A percentile compares a stretch with the other conserved stretches of the same genome.
phyloP scores from a whole-genome alignment of 176 grass and related monocot genomes.

The Avena eriantha region DNA sequence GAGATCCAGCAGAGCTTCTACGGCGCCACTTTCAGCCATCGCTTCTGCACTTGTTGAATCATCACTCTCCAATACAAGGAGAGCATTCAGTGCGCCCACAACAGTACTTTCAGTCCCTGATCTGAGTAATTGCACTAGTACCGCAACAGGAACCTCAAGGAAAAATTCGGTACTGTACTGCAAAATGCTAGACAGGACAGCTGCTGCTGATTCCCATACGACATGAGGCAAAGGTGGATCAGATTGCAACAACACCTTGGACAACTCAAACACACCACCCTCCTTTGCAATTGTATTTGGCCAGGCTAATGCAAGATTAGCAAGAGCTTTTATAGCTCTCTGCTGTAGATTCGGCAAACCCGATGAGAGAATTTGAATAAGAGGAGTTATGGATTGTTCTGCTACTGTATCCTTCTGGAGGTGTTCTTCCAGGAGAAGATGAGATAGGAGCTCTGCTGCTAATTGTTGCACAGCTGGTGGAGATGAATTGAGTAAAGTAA shows the following conservation, averaged over 20 bases:
- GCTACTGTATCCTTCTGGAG: constrained; percentile 90
- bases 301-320: constrained; percentile 89
- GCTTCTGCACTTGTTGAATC: constrained; percentile 99
- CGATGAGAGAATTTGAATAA: constrained; percentile 95
- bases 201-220: constrained; percentile 97
- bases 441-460: constrained; percentile 91
- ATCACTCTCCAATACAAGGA: constrained; percentile 98
- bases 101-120: constrained; percentile 93
- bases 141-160: constrained; percentile 96
- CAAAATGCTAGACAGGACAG: constrained; percentile 92
- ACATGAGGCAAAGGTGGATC: constrained; percentile 96
- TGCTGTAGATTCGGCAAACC: constrained; percentile 88
- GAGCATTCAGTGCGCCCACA: constrained; percentile 93
- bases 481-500: constrained; percentile 82
- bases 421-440: constrained; percentile 97
- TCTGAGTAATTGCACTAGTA: constrained; percentile 87
- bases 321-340: constrained; percentile 96
- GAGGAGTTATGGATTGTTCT: constrained; percentile 86
- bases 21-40: constrained; percentile 98
- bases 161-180: constrained; percentile 99
- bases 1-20: constrained; percentile 92
- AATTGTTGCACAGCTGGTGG: constrained; percentile 95
- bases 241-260: constrained; percentile 91
- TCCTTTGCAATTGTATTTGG: constrained; percentile 99
- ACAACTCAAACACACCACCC: constrained; percentile 95